A percentile compares a stretch with the other conserved stretches of the same genome.
phyloP scores from a whole-genome alignment of 2,329 filamentous ascomycete genomes.

The Fusarium drepaniforme region DNA sequence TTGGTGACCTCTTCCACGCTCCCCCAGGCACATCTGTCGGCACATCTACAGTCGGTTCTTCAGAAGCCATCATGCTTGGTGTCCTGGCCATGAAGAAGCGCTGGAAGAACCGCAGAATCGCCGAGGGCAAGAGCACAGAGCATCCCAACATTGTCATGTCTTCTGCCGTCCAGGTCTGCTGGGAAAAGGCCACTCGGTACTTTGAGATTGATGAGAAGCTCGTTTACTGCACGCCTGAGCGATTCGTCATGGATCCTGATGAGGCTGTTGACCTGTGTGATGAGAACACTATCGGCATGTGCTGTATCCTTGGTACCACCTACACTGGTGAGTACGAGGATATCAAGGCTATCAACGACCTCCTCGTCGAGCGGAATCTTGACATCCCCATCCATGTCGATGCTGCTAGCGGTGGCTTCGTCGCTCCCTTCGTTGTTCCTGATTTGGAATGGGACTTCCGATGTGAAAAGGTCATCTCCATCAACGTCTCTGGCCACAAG shows the following conservation, averaged over 20 bases:
- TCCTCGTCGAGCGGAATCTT: slow-evolving; percentile 79
- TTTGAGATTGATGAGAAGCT: slow-evolving; percentile 94
- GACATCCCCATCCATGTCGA: slow-evolving; percentile 94
- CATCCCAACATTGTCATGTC: slow-evolving; percentile 96
- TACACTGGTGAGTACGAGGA: slow-evolving; percentile 98
- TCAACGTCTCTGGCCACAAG: slow-evolving; percentile 93
- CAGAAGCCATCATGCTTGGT: slow-evolving; percentile 87
- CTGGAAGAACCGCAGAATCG: slow-evolving; percentile 89
- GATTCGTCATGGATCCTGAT: slow-evolving; percentile 73
- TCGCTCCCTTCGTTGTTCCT: slow-evolving; percentile 90
- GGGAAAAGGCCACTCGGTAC: slow-evolving; percentile 92
- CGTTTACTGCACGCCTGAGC: slow-evolving; percentile 71
- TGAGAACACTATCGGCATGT: slow-evolving; percentile 89
- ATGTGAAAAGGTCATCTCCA: slow-evolving; percentile 87
- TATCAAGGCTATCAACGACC: slow-evolving; percentile 90
- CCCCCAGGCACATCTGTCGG: slow-evolving; percentile 81
- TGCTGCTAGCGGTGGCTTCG: slow-evolving; percentile 91
- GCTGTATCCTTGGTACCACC: slow-evolving; percentile 89
- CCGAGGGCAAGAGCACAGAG: slow-evolving; percentile 83
- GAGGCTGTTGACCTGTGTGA: slow-evolving; percentile 71
- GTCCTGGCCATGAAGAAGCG: slow-evolving; percentile 95
- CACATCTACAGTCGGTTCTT: slow-evolving; percentile 89
- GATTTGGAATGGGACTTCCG: slow-evolving; percentile 93
- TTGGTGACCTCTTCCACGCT: slow-evolving; percentile 88
- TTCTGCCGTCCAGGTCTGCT: slow-evolving; percentile 95